Evolutionary conservation across 345 rosid genomes (phyloP).

Genomic region (Rhodamnia rubescens): DNA sequence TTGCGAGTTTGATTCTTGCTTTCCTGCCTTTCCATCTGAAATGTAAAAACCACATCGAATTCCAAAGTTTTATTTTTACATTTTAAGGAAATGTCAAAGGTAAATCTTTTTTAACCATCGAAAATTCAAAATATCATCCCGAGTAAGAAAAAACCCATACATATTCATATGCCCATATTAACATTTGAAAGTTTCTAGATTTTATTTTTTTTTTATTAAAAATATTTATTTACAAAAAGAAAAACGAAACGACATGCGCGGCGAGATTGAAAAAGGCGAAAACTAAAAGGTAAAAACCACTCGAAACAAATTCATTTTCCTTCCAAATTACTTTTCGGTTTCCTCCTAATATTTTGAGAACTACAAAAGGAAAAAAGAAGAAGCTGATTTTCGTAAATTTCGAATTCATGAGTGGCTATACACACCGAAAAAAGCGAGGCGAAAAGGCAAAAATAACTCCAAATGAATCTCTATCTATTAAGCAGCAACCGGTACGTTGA

Average conservation of each 20-base stretch:
- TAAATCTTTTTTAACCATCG: background rate
- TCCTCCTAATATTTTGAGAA: background rate
- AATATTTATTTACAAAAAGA: background rate
- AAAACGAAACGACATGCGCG: background rate
- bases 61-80: background rate
- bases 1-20: background rate
- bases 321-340: background rate
- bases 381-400: background rate
- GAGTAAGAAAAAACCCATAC: accelerated
- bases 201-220: too few species aligned
- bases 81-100: background rate
- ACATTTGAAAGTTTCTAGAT: background rate
- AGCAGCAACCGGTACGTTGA: background rate
- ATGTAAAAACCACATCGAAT: background rate
- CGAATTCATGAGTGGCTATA: background rate
- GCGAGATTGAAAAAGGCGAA: background rate
- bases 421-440: background rate
- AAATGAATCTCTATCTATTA: background rate
- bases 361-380: background rate
- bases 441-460: background rate
- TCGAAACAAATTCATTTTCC: background rate
- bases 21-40: background rate
- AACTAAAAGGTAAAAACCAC: background rate
- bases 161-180: background rate
- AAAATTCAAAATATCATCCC: background rate